Conservation (phyloP, 805 yeast species). For the Barnettozyma sucrosica region DNA sequence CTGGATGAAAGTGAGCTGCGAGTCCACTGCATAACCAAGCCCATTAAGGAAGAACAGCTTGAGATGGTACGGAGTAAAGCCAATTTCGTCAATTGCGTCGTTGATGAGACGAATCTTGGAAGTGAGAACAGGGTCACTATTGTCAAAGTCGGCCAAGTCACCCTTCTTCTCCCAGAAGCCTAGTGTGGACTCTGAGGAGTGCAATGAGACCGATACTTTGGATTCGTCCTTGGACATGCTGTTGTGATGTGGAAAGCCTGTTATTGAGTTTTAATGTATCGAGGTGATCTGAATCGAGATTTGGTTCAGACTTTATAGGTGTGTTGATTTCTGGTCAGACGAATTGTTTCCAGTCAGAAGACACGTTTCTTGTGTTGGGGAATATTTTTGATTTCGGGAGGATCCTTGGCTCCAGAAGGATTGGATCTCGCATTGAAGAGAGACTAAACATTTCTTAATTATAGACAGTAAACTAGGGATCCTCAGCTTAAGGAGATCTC, state of each 20-base stretch:
- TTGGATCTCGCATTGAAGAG: no score
- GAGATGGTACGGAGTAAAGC: slow-evolving; percentile 49
- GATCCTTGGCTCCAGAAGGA: no score
- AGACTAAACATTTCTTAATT: no score
- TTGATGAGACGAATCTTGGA: slow-evolving; percentile 40
- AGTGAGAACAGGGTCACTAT: slow-evolving; percentile 25
- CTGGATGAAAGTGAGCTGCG: slow-evolving; percentile 42
- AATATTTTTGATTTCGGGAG: no score
- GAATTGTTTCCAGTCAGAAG: neutral
- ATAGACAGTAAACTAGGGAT: no score
- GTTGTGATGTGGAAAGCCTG: neutral
- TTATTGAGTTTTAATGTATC: neutral
- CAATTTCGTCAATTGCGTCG: slow-evolving; percentile 53
- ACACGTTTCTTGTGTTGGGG: neutral
- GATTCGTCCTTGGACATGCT: slow-evolving; percentile 1
- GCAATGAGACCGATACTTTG: neutral
- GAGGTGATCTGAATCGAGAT: neutral
- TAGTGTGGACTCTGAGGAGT: slow-evolving; percentile 1
- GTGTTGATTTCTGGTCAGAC: neutral
- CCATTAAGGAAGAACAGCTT: slow-evolving; percentile 43
- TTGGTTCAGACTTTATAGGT: neutral
- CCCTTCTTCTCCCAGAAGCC: slow-evolving; percentile 14
- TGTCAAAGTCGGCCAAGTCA: slow-evolving; percentile 13
- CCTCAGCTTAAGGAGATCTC: no score
- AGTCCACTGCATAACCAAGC: slow-evolving; percentile 45